Conservation (phyloP, 495 filamentous ascomycete genomes). For the Parachaetomium inaequale region DNA sequence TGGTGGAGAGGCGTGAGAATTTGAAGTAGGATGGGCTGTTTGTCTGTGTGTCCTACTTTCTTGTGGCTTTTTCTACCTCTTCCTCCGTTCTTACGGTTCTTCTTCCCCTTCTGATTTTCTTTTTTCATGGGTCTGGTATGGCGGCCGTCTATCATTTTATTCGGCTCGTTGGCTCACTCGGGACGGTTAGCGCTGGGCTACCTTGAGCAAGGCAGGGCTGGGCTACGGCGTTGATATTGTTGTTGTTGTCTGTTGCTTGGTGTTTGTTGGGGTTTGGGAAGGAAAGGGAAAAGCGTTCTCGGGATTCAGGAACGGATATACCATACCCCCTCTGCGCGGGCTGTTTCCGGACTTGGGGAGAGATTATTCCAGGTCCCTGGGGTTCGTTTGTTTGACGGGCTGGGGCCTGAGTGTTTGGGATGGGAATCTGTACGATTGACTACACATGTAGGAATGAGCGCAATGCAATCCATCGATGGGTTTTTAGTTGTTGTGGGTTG, state of each 20-base stretch:
- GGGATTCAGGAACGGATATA: conserved; percentile 4
- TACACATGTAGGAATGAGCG: neutral
- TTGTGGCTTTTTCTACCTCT: too few species aligned
- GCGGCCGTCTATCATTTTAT: too few species aligned
- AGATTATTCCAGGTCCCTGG: neutral
- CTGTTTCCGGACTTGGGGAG: neutral
- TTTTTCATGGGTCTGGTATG: neutral
- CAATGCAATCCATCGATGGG: neutral
- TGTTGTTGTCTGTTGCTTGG: neutral
- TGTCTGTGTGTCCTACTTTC: neutral
- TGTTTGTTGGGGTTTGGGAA: neutral
- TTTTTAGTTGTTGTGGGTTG: neutral
- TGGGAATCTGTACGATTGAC: neutral
- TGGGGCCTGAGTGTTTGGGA: neutral
- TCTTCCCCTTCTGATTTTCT: neutral
- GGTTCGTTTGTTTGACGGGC: neutral
- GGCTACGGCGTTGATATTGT: neutral
- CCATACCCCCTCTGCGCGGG: conserved; percentile 5
- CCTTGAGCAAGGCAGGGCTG: neutral
- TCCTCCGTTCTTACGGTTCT: too few species aligned
- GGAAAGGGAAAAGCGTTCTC: neutral
- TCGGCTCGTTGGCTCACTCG: neutral
- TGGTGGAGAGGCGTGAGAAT: neutral
- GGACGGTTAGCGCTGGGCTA: neutral
- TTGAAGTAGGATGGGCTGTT: neutral